Evolutionary conservation across 2,329 filamentous ascomycete genomes (phyloP).

Genomic region (Aspergillus flavus): DNA sequence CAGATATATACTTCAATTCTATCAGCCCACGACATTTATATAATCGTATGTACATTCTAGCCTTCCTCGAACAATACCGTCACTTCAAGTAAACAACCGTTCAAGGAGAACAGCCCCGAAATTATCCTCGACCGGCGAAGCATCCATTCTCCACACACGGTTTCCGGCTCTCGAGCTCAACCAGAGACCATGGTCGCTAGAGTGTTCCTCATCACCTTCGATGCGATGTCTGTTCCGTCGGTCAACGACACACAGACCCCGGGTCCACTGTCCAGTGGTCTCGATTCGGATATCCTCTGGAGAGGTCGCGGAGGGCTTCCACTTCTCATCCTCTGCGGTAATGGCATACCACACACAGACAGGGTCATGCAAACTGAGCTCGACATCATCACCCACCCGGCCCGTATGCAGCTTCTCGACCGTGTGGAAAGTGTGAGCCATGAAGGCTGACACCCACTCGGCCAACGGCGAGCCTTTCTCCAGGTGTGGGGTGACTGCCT

Average conservation of each 20-base stretch:
- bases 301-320: constrained; percentile 51
- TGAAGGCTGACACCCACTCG: constrained; percentile 71
- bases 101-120: constrained; percentile 70
- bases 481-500: constrained; percentile 58
- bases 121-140: constrained; percentile 66
- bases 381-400: constrained; percentile 50
- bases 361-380: constrained; percentile 74
- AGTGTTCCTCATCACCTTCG: constrained; percentile 57
- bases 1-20: background rate
- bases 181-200: constrained; percentile 77
- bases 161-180: constrained; percentile 74
- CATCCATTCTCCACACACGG: constrained; percentile 72
- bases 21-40: background rate
- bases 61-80: background rate
- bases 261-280: constrained; percentile 89
- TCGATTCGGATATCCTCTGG: constrained; percentile 87
- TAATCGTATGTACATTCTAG: background rate
- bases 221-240: constrained; percentile 56
- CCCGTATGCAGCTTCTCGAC: constrained; percentile 65
- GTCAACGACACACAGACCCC: constrained; percentile 88
- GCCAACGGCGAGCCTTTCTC: constrained; percentile 71
- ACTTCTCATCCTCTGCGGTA: constrained; percentile 47
- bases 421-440: constrained; percentile 70
- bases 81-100: constrained; percentile 56
- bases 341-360: constrained; percentile 78